phyloP scores from a whole-genome alignment of 768 basidiomycete genomes.

The Xerocomus spinulosus region DNA sequence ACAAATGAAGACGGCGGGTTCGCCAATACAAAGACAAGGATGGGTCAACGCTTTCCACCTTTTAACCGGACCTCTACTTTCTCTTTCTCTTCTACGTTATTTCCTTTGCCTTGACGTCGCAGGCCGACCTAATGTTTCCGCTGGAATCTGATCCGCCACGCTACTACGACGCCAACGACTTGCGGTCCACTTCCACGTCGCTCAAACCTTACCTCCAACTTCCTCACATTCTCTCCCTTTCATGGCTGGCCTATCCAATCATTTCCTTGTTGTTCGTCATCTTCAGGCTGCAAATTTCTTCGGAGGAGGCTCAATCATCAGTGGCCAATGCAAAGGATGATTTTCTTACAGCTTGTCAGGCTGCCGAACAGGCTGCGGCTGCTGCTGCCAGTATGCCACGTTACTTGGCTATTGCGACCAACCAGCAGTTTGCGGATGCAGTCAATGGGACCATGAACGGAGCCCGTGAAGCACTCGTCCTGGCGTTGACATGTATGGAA shows the following conservation, averaged over 20 bases:
- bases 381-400: constrained; percentile 82
- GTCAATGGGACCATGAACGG: constrained; percentile 77
- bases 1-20: constrained; percentile 9
- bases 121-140: constrained; percentile 35
- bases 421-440: constrained; percentile 70
- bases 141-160: constrained; percentile 44
- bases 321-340: constrained; percentile 67
- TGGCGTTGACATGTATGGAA: constrained; percentile 81
- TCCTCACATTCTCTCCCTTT: constrained; percentile 75
- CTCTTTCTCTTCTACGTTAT: constrained; percentile 9
- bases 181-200: constrained; percentile 26
- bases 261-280: constrained; percentile 85
- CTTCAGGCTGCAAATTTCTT: constrained; percentile 74
- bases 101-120: constrained; percentile 29
- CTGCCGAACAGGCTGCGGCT: constrained; percentile 79
- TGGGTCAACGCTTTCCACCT: constrained; percentile 4
- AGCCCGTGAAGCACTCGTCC: constrained; percentile 66
- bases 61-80: neutral
- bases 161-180: constrained; percentile 49
- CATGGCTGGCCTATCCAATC: constrained; percentile 90
- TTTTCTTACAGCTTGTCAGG: constrained; percentile 79
- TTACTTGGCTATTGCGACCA: constrained; percentile 82
- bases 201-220: constrained; percentile 84
- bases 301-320: constrained; percentile 61
- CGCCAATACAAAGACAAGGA: constrained; percentile 24